Percentiles rank a stretch among this genome's conserved stretches.
phyloP scores from a whole-genome alignment of 306 rosid genomes.

The Dicorynia guianensis region DNA sequence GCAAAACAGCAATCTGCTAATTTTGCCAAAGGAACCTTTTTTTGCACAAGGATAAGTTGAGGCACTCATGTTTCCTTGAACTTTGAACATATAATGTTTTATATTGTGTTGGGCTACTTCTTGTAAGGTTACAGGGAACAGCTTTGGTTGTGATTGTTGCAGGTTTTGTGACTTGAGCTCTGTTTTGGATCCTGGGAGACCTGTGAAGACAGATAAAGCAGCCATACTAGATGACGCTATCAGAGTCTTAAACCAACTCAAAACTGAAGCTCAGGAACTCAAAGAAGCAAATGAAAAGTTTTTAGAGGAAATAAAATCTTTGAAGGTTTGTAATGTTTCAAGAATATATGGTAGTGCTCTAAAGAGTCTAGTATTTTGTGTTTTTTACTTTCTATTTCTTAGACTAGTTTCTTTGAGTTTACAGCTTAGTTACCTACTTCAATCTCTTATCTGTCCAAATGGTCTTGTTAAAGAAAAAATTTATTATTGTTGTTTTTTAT shows the following conservation, averaged over 20 bases:
- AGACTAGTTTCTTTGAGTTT: background rate
- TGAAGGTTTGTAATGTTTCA: conserved; percentile 67
- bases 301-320: conserved; percentile 71
- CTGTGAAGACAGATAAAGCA: conserved; percentile 74
- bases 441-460: background rate
- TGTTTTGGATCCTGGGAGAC: conserved; percentile 85
- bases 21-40: background rate
- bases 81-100: background rate
- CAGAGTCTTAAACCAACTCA: conserved; percentile 78
- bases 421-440: conserved; percentile 11
- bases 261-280: conserved; percentile 79
- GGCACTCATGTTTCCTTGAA: background rate
- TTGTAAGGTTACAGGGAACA: background rate
- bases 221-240: conserved; percentile 88
- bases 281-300: conserved; percentile 75
- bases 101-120: background rate
- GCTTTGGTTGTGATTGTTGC: conserved; percentile 38
- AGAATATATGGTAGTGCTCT: background rate
- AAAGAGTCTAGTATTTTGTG: background rate
- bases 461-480: conserved; percentile 5
- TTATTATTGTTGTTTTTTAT: background rate
- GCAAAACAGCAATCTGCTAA: background rate
- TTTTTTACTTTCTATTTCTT: background rate
- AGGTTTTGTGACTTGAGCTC: conserved; percentile 82
- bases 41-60: background rate